Evolutionary conservation across 2,329 filamentous ascomycete species (phyloP), one percentile per base, ranked within the genome.

Genomic region (Dryadomyces quercus-mongolicae): DNA sequence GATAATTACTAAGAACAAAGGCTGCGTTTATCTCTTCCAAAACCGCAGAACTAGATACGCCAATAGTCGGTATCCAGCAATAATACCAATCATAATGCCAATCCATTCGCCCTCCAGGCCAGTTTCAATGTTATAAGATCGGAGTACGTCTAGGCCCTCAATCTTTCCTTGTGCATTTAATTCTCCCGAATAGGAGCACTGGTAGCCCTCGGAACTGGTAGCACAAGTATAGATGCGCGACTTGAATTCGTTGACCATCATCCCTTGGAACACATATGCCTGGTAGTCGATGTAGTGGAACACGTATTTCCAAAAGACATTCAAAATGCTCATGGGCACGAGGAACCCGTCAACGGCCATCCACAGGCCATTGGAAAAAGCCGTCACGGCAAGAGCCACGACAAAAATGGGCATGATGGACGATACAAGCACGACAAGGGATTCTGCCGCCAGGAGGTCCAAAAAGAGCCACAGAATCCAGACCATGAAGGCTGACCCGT

Each of bases 261-360:
- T 93, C 15, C 87, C 88, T 64, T 92, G 81, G 65, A 94, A 95
- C 3, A 94, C 88, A 62, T 91, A 94, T 45, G 74, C 78, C 65
- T 92, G 88, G 63, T 94, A 94, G 65, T 94, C 86, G 64, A 91
- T 91, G 67, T 91, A 94, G 65, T 91, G 85, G 62, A 93, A 93
- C 6, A 86, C 86, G 62, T 94, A 93, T 66, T 82, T 80, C 82
- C 86, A 95, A 61, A 95, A 95, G 2, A 78, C 80, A 66, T 95
- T 94, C 44, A 94, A 74, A 2, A 84, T 78, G 1, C 73, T 78
- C 3, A 84, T 81, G 3, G 81, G 77, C 1, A 94, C 88, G 66
- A 94, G 76, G 70, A 94, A 94, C 0, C 89, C 89, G 52, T 84
- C 81, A 1, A 92, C 86, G 52, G 79, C 83, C 88, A 94, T 94